Percentiles rank a stretch among this genome's conserved stretches.
Evolutionary conservation across 345 rosid species (phyloP).

Genomic region (Camelina laxa): DNA sequence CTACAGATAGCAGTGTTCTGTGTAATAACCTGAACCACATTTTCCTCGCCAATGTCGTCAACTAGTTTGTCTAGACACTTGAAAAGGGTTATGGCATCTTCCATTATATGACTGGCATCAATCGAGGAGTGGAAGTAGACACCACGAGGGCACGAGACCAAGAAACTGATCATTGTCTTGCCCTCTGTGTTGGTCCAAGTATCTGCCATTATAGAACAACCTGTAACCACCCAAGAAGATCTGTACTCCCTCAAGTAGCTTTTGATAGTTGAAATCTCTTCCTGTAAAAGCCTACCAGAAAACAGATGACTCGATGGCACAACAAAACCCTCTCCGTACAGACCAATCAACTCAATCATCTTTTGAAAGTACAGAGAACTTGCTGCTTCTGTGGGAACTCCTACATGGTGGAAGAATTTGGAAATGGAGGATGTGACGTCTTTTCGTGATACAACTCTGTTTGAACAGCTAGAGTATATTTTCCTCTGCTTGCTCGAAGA

Average conservation of each 20-base stretch:
- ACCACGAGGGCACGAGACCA: conserved; percentile 68
- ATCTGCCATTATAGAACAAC: conserved; percentile 69
- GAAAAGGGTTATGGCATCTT: conserved; percentile 61
- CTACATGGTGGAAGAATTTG: conserved; percentile 64
- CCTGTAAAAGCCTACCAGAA: conserved; percentile 57
- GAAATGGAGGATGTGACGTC: conserved; percentile 63
- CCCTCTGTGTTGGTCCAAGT: conserved; percentile 71
- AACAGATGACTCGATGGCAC: conserved; percentile 56
- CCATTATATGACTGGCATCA: conserved; percentile 62
- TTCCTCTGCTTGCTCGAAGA: conserved; percentile 50
- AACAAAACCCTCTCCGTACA: conserved; percentile 54
- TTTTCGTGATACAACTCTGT: conserved; percentile 49
- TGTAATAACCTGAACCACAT: conserved; percentile 75
- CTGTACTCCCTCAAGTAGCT: conserved; percentile 52
- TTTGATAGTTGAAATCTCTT: conserved; percentile 56
- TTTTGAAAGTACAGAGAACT: conserved; percentile 62
- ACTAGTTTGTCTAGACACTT: conserved; percentile 69
- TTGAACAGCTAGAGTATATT: conserved; percentile 40
- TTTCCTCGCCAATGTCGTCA: conserved; percentile 77
- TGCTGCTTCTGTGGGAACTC: conserved; percentile 60
- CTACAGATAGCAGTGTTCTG: conserved; percentile 55
- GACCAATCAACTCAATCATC: conserved; percentile 62
- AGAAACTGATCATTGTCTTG: conserved; percentile 58
- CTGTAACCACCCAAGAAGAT: conserved; percentile 55
- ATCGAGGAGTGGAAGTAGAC: conserved; percentile 65